phyloP scores from a whole-genome alignment of 2,329 filamentous ascomycete species.

The Cytospora paraplurivora region DNA sequence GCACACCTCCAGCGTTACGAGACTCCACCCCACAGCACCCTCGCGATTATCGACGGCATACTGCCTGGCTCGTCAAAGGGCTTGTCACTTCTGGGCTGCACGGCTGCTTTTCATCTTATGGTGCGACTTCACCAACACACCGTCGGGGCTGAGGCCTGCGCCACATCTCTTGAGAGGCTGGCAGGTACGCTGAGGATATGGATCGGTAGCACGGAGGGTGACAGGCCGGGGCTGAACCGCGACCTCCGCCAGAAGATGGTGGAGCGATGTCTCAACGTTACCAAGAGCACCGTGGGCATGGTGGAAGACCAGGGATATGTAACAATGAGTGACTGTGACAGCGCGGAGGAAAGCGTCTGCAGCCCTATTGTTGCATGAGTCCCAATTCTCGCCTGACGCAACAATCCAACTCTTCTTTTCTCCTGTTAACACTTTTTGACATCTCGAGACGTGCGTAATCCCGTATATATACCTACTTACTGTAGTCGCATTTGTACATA shows the following conservation, averaged over 20 bases:
- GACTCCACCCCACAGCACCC: constrained; percentile 45
- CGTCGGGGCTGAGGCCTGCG: constrained; percentile 50
- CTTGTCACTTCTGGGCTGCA: constrained; percentile 61
- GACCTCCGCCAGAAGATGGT: constrained; percentile 57
- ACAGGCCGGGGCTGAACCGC: constrained; percentile 52
- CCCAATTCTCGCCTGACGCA: too few species aligned
- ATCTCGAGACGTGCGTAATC: not conserved
- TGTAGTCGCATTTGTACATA: not conserved
- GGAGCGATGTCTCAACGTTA: constrained; percentile 57
- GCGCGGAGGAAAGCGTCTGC: constrained; percentile 32
- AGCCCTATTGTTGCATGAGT: constrained; percentile 16
- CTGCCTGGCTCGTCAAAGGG: constrained; percentile 44
- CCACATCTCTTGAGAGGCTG: constrained; percentile 55
- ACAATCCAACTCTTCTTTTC: not conserved
- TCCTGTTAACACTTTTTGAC: not conserved
- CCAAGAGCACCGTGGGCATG: constrained; percentile 61
- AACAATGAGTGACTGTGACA: constrained; percentile 56
- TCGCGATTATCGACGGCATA: constrained; percentile 54
- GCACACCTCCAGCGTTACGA: constrained; percentile 56
- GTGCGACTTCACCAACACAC: constrained; percentile 52
- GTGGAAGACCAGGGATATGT: constrained; percentile 62
- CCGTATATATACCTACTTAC: not conserved
- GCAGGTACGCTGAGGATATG: constrained; percentile 62
- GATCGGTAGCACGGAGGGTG: constrained; percentile 57
- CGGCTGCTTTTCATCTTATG: constrained; percentile 61